These are phyloP conservation scores for Geosmithia putterillii DNA, from an alignment of 2,329 filamentous ascomycete genomes.

Conservation along the genomic window DNA sequence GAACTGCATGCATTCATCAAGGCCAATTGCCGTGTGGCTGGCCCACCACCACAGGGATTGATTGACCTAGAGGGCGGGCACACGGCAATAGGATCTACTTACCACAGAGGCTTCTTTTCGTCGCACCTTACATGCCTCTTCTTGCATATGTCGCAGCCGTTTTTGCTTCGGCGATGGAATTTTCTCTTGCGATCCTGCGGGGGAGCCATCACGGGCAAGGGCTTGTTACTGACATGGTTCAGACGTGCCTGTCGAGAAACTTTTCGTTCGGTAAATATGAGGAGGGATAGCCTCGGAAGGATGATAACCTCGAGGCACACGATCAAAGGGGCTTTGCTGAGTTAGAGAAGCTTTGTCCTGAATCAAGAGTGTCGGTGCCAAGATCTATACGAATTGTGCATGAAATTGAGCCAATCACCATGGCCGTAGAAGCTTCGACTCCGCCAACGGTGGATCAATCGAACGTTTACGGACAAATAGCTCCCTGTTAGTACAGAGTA, in stretches of 20 bases:
- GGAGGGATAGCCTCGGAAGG: not conserved
- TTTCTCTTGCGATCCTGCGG: slow-evolving; percentile 22
- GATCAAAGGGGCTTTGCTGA: not conserved
- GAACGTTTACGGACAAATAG: not conserved
- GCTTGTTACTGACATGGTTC: not conserved
- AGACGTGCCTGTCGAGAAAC: not conserved
- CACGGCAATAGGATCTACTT: slow-evolving; percentile 11
- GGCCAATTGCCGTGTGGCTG: not conserved
- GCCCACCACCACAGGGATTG: not conserved
- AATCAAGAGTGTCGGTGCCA: not conserved
- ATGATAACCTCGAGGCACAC: too few species aligned
- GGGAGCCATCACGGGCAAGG: slow-evolving; percentile 13
- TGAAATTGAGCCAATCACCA: not conserved
- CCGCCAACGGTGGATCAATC: not conserved
- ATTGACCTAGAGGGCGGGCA: not conserved
- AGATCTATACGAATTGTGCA: slow-evolving; percentile 3
- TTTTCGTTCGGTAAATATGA: not conserved
- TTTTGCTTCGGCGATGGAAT: slow-evolving; percentile 23
- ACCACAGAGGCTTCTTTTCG: slow-evolving; percentile 31
- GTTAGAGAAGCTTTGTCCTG: not conserved
- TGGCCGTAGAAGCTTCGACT: not conserved
- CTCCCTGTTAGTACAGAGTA: too few species aligned
- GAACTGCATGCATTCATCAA: not conserved
- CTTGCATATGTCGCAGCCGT: slow-evolving; percentile 23
- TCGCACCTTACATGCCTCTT: slow-evolving; percentile 32